Base-by-base conservation (phyloP, 768 basidiomycete species). In the Podaxis sp. region DNA sequence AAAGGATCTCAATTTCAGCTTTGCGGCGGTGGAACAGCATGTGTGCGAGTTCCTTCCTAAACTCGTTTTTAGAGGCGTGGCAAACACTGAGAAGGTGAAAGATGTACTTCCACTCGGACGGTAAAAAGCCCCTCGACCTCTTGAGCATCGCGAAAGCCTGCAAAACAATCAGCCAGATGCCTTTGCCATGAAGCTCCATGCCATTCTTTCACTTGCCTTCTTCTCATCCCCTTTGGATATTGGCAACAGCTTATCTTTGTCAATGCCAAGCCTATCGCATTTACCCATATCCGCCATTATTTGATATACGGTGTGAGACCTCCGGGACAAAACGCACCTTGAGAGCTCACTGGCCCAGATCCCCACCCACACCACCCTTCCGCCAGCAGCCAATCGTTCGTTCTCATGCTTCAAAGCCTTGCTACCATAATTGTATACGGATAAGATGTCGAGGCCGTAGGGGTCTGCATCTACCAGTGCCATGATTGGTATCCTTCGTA, bases 391-490 rank as follows among this genome's bases (percentile, higher is more conserved):
- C 38, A 97, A 78, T 47, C 80, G 87, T 15, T 74, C 78, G 29
- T 82, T 83, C 72, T 98, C 93, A 70, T 92, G 91, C 47, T 79
- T 79, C 74, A 94, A 80, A 40, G 76, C 77, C 55, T 72, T 74
- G 61, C 94, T 95, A 9, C 97, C 97, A 67, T 83, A 85, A 64
- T 85, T 90, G 76, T 94, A 98, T 8, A 92, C 90, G 0, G 91
- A 90, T 12, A 95, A 82, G 64, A 99, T 98, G 64, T 96, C 94
- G 47, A 98, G 72, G 1, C 97, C 97, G 71, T 92, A 92, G 0
- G 96, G 89, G 72, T 99, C 97, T 0, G 85, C 89, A 69, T 99
- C 97, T 5, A 98, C 90, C 38, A 98, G 74, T 1, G 83, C 89
- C 56, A 91, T 71, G 52, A 98, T 81, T 0, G 91, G 91, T 38